Evolutionary conservation across 306 rosid genomes (phyloP).

Genomic region (Oemleria cerasiformis): DNA sequence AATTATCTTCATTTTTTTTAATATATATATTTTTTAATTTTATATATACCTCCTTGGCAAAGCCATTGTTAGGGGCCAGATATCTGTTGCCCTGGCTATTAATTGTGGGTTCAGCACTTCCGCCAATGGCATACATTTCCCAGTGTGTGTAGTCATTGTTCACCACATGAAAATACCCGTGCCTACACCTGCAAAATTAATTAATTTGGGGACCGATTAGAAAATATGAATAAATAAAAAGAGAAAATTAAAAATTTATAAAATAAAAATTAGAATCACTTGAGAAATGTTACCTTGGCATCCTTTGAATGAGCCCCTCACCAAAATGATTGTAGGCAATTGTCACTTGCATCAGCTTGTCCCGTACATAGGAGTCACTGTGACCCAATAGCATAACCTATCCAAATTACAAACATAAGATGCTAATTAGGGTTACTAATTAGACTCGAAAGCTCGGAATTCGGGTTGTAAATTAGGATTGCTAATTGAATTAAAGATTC

Average conservation of each 20-base stretch:
- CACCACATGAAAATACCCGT: conserved; percentile 97
- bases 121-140: conserved; percentile 99
- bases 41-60: conserved; percentile 75
- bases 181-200: conserved; percentile 77
- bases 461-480: no score
- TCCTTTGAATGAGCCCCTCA: conserved; percentile 91
- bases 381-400: conserved; percentile 95
- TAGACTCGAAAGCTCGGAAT: background rate
- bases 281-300: conserved; percentile 76
- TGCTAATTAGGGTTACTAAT: background rate
- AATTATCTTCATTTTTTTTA: background rate
- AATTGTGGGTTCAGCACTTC: conserved; percentile 94
- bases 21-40: background rate
- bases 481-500: no score
- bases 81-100: conserved; percentile 98
- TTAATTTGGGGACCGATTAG: background rate
- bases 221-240: background rate
- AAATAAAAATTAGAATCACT: background rate
- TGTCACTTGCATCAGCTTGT: conserved; percentile 96
- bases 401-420: conserved; percentile 2
- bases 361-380: conserved; percentile 78
- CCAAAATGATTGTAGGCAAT: conserved; percentile 99
- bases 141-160: conserved; percentile 97
- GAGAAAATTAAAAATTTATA: background rate
- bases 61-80: conserved; percentile 74